A percentile compares a stretch with the other conserved stretches of the same genome.
Evolutionary conservation across 495 filamentous ascomycete genomes (phyloP).

Genomic region (Xylaria bambusicola): DNA sequence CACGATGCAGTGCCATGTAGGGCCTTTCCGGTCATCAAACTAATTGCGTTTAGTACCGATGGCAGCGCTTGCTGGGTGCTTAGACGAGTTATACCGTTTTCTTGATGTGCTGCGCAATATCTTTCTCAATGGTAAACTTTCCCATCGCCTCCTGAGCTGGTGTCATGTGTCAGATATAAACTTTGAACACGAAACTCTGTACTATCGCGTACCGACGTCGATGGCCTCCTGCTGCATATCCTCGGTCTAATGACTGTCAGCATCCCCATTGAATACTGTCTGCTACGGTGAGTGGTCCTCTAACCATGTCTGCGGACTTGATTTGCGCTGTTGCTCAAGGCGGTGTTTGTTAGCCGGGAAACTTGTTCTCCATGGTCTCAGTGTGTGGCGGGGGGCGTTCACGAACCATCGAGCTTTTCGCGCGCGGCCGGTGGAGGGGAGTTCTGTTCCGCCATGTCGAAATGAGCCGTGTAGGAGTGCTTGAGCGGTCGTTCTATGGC

Average conservation of each 20-base stretch:
- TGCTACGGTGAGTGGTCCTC: constrained; percentile 18
- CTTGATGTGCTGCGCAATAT: constrained; percentile 97
- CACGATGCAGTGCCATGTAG: constrained; percentile 98
- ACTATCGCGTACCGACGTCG: constrained; percentile 75
- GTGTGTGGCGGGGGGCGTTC: neutral
- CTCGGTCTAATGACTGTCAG: constrained; percentile 64
- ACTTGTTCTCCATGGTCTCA: neutral
- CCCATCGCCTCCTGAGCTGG: constrained; percentile 91
- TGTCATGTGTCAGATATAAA: constrained; percentile 6
- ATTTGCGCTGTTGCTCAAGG: constrained; percentile 68
- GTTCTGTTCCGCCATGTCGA: constrained; percentile 31
- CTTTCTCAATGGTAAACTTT: constrained; percentile 94
- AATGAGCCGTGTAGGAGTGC: neutral
- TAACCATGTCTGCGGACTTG: constrained; percentile 98
- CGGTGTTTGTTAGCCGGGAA: constrained; percentile 19
- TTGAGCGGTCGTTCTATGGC: neutral
- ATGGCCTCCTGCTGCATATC: constrained; percentile 96
- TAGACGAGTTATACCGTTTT: constrained; percentile 64
- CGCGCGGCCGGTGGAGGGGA: constrained; percentile 30
- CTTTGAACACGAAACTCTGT: neutral
- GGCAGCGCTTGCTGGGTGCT: neutral
- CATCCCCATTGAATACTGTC: neutral
- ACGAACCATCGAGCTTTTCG: constrained; percentile 37
- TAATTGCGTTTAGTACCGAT: constrained; percentile 36
- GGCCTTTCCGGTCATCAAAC: constrained; percentile 89